A percentile compares a stretch with the other conserved stretches of the same genome.
Evolutionary conservation across 1,284 basidiomycete genomes (phyloP).

Genomic region (Ustilago hordei): DNA sequence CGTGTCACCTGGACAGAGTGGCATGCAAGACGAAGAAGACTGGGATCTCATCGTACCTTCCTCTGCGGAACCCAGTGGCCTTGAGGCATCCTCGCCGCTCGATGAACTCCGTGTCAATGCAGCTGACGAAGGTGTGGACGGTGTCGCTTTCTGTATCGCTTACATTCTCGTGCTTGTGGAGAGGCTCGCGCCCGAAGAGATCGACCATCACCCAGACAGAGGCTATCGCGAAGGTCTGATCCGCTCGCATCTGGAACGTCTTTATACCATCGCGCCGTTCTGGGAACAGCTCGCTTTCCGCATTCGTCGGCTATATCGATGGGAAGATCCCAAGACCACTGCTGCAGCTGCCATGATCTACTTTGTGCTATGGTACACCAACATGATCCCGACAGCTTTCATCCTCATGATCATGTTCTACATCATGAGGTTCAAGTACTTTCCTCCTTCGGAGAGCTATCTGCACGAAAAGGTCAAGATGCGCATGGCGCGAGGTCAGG

Average conservation of each 20-base stretch:
- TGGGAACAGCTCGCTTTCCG: slow-evolving; percentile 64
- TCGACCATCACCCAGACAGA: slow-evolving; percentile 63
- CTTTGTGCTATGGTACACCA: slow-evolving; percentile 68
- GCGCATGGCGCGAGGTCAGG: slow-evolving; percentile 65
- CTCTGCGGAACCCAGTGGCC: slow-evolving; percentile 11
- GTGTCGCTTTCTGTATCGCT: slow-evolving; percentile 66
- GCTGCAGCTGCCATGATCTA: slow-evolving; percentile 67
- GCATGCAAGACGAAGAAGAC: slow-evolving; percentile 27
- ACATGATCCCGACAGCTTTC: slow-evolving; percentile 67
- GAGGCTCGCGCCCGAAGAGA: slow-evolving; percentile 64
- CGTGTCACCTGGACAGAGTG: not conserved
- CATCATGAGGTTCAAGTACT: slow-evolving; percentile 67
- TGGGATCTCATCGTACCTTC: slow-evolving; percentile 54
- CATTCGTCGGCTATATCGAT: slow-evolving; percentile 43
- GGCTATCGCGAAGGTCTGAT: slow-evolving; percentile 65
- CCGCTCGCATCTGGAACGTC: slow-evolving; percentile 65
- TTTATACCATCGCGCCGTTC: slow-evolving; percentile 69
- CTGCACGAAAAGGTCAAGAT: slow-evolving; percentile 64
- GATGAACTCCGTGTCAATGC: slow-evolving; percentile 61
- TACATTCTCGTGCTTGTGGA: slow-evolving; percentile 68
- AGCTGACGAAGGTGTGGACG: slow-evolving; percentile 58
- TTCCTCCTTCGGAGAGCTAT: slow-evolving; percentile 66
- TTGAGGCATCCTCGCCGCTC: not conserved
- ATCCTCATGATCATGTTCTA: slow-evolving; percentile 63
- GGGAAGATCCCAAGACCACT: slow-evolving; percentile 56